Evolutionary conservation across 2,329 filamentous ascomycete species (phyloP), one percentile per base, ranked within the genome.

Genomic region (Davidsoniella virescens): DNA sequence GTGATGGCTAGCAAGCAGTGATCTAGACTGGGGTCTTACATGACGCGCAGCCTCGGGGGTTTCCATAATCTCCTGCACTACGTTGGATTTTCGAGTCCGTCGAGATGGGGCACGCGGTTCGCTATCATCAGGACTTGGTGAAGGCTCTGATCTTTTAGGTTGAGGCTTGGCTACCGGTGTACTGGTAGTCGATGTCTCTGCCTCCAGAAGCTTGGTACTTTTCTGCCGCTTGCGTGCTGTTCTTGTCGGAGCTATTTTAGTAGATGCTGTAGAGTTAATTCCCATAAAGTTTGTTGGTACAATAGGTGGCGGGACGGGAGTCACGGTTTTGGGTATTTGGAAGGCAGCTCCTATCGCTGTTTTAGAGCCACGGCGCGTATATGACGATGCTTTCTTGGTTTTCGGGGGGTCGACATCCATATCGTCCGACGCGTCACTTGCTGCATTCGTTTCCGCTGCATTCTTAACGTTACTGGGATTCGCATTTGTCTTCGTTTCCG

Each of bases 231-330:
- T 47, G 26, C 44, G 44, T 7, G 29, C 37, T 17, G 41, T 8
- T 14, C 44, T 45, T 4, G 9, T 8, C 5, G 12, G 29, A 9
- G 29, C 10, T 7, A 29, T 23, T 7, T 23, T 47, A 25, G 41
- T 5, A 18, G 23, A 14, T 9, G 40, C 10, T 2, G 29, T 10
- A 33, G 14, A 23, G 2, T 48, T 2, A n/a, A 12, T 50, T 18
- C 14, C 43, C 5, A 44, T 5, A 25, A 49, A 18, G 5, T 41
- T 29, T 4, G 18, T 38, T 2, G 52, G 40, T 4, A 50, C 26
- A 41, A 16, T 17, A 9, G 52, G 47, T 16, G 44, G 40, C 3
- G 48, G 40, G 14, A 50, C 48, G 6, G 38, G 44, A 10, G 47
- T 50, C 8, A 47, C 17, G 14, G 38, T 49, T 5, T 16, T 37